phyloP scores from a whole-genome alignment of 306 rosid genomes.

The Vigna trinervia region DNA sequence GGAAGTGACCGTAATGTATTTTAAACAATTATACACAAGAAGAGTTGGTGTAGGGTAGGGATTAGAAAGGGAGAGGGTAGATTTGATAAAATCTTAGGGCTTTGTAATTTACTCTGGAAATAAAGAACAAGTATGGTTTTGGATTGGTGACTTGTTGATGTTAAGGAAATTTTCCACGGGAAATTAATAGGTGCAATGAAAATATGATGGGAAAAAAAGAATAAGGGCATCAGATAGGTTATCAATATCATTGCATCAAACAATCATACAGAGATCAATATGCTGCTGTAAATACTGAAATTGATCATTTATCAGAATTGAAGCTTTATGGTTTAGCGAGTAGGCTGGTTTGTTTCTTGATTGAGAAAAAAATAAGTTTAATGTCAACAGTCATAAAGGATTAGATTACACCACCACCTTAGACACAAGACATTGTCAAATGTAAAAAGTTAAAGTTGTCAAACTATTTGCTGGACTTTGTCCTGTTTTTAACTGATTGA shows the following conservation, averaged over 20 bases:
- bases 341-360: background rate
- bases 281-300: background rate
- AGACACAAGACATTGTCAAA: too few relatives aligned
- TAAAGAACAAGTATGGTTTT: background rate
- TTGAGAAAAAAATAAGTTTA: background rate
- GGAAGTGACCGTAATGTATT: background rate
- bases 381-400: slow-evolving; percentile 3
- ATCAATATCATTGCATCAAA: background rate
- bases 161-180: background rate
- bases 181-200: background rate
- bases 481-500: slow-evolving; percentile 13
- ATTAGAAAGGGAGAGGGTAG: background rate
- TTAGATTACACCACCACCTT: background rate
- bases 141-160: background rate
- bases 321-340: too few relatives aligned
- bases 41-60: background rate
- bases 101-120: background rate
- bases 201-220: background rate
- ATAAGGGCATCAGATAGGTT: background rate
- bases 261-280: background rate
- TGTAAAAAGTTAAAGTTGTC: too few relatives aligned
- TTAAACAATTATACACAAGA: too few relatives aligned
- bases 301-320: background rate
- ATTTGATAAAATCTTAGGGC: background rate
- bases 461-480: background rate